A percentile compares a stretch with the other conserved stretches of the same genome.
Conservation (phyloP, 805 yeast species). For the Ogataea ganodermae region DNA sequence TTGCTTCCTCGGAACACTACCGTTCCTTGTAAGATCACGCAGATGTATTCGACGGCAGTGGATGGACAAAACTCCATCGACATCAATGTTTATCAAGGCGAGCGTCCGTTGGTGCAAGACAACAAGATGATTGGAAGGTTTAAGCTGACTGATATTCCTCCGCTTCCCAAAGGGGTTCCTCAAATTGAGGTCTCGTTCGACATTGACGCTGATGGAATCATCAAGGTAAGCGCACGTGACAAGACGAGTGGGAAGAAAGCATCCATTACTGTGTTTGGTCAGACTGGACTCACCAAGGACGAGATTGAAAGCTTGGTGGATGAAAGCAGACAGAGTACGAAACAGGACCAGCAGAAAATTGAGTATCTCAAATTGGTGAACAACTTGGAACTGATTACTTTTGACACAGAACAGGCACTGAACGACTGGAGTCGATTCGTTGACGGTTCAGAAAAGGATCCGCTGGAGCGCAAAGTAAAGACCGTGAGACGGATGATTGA, state of each 20-base stretch:
- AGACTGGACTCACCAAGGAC: constrained; percentile 86
- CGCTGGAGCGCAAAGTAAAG: constrained; percentile 23
- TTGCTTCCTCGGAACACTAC: constrained; percentile 88
- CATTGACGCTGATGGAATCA: constrained; percentile 95
- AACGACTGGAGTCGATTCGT: constrained; percentile 26
- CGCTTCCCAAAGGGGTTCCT: constrained; percentile 86
- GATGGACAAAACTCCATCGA: constrained; percentile 94
- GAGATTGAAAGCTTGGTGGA: constrained; percentile 90
- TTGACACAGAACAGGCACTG: constrained; percentile 39
- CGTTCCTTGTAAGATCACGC: constrained; percentile 90
- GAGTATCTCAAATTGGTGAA: constrained; percentile 75
- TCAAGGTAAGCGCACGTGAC: constrained; percentile 92
- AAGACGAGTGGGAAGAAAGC: constrained; percentile 93
- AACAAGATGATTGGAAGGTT: constrained; percentile 94
- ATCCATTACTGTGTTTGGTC: constrained; percentile 94
- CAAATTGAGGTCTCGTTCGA: constrained; percentile 92
- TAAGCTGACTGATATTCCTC: constrained; percentile 87
- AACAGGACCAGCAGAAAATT: constrained; percentile 56
- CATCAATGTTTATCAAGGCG: constrained; percentile 97
- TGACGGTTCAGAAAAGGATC: constrained; percentile 15
- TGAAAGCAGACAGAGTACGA: constrained; percentile 88
- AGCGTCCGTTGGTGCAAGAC: constrained; percentile 92
- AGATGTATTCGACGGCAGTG: constrained; percentile 91
- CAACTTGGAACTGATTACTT: constrained; percentile 44
- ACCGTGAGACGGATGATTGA: constrained; percentile 32